Evolutionary conservation across 768 basidiomycete genomes (phyloP).

Genomic region (Lyophyllum shimeji): DNA sequence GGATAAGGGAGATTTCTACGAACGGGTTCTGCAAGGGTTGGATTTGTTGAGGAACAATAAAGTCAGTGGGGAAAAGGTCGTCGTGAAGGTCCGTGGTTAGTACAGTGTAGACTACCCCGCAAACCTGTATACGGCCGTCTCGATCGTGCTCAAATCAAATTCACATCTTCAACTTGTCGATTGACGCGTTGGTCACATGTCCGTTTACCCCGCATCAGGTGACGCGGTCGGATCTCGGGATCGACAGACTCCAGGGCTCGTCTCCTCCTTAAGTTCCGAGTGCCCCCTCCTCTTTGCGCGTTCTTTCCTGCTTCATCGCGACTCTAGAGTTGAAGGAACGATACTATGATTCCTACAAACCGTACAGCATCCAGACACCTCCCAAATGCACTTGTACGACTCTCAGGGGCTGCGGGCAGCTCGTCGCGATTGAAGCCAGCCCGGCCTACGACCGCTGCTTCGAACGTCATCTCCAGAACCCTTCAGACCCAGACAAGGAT

Average conservation of each 20-base stretch:
- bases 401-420: slow-evolving; percentile 7
- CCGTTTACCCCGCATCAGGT: slow-evolving; percentile 14
- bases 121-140: too few species aligned
- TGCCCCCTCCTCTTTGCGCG: background rate
- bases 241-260: background rate
- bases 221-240: slow-evolving; percentile 17
- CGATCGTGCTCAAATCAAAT: too few species aligned
- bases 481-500: slow-evolving; percentile 1
- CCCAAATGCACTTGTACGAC: slow-evolving; percentile 19
- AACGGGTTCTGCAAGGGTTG: slow-evolving; percentile 40
- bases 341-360: slow-evolving; percentile 36
- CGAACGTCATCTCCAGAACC: slow-evolving; percentile 1
- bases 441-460: slow-evolving; percentile 1
- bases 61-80: slow-evolving; percentile 50
- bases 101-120: background rate
- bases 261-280: slow-evolving; percentile 1
- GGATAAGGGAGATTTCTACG: slow-evolving; percentile 40
- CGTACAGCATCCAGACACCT: slow-evolving; percentile 30
- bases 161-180: slow-evolving; percentile 3
- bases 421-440: slow-evolving; percentile 6
- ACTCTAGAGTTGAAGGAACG: background rate
- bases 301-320: slow-evolving; percentile 2
- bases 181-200: slow-evolving; percentile 7
- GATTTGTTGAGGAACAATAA: slow-evolving; percentile 46
- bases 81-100: slow-evolving; percentile 33